These are phyloP conservation scores for Globisporangium echinulatum DNA, from an alignment of 352 stramenopile species.

Conservation along the genomic window DNA sequence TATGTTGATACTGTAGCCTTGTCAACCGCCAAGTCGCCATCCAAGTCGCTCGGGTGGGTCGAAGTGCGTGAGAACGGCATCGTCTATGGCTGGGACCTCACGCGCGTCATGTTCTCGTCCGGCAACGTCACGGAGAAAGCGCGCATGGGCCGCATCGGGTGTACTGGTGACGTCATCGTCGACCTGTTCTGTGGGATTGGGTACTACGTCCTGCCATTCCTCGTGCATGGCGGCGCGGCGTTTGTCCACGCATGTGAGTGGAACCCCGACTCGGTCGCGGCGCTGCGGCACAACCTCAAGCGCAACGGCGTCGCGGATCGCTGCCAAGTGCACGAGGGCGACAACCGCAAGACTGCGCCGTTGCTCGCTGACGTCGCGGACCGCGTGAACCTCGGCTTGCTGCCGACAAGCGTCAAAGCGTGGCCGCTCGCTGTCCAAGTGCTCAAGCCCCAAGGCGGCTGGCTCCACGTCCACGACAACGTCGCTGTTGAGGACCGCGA, in stretches of 20 bases:
- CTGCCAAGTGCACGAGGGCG: slow-evolving; percentile 80
- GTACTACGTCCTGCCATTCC: slow-evolving; percentile 95
- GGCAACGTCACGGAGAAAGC: slow-evolving; percentile 97
- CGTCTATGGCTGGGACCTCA: slow-evolving; percentile 93
- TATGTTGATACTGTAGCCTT: slow-evolving; percentile 46
- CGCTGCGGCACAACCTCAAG: slow-evolving; percentile 88
- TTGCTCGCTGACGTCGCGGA: slow-evolving; percentile 80
- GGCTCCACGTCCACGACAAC: slow-evolving; percentile 96
- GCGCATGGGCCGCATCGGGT: slow-evolving; percentile 86
- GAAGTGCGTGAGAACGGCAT: slow-evolving; percentile 92
- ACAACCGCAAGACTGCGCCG: slow-evolving; percentile 83
- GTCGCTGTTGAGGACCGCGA: slow-evolving; percentile 82
- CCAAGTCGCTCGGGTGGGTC: slow-evolving; percentile 57
- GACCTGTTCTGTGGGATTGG: slow-evolving; percentile 98
- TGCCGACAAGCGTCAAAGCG: slow-evolving; percentile 92
- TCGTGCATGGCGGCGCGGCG: slow-evolving; percentile 85
- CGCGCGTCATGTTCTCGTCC: slow-evolving; percentile 95
- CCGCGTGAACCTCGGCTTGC: slow-evolving; percentile 91
- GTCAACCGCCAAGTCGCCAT: slow-evolving; percentile 21
- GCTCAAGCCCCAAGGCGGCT: slow-evolving; percentile 84
- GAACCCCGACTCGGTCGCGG: slow-evolving; percentile 91
- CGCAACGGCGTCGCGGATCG: slow-evolving; percentile 86
- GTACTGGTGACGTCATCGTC: slow-evolving; percentile 86
- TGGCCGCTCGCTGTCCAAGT: slow-evolving; percentile 91
- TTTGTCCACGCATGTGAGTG: slow-evolving; percentile 94